Conservation (phyloP, 352 stramenopile genomes). For the Phytopythium kandeliae region DNA sequence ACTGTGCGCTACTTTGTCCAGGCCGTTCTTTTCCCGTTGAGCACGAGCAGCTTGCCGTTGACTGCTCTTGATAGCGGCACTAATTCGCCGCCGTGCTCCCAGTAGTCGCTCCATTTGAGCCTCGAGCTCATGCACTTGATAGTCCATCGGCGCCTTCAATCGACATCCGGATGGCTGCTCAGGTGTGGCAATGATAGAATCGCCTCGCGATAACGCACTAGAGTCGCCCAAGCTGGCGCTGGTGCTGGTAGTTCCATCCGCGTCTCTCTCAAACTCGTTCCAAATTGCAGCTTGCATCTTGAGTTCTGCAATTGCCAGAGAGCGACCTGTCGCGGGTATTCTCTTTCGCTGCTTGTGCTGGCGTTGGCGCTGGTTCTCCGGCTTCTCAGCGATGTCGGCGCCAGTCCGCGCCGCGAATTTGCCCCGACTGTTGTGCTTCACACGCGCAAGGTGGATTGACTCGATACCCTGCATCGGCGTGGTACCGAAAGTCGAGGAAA, state of each 20-base stretch:
- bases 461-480: neutral
- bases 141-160: conserved; percentile 23
- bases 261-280: conserved; percentile 14
- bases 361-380: neutral
- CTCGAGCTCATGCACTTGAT: conserved; percentile 30
- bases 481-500: neutral
- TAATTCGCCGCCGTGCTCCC: conserved; percentile 27
- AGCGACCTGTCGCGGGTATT: neutral
- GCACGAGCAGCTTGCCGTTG: conserved; percentile 24
- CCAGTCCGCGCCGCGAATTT: neutral
- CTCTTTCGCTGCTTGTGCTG: neutral
- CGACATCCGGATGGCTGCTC: neutral
- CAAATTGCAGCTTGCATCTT: conserved; percentile 8
- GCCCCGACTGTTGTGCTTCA: neutral
- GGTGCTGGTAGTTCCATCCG: neutral
- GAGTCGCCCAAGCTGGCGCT: neutral
- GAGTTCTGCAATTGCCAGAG: conserved; percentile 13
- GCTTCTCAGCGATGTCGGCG: neutral
- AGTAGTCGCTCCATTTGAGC: conserved; percentile 34
- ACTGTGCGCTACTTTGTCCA: conserved; percentile 23
- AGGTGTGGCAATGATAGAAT: neutral
- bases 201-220: neutral
- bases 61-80: conserved; percentile 27
- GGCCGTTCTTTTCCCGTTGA: conserved; percentile 23
- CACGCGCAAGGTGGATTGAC: conserved; percentile 2